Evolutionary conservation across 805 yeast species (phyloP), one percentile per base, ranked within the genome.

Genomic region (Wickerhamiella sergipiensis): DNA sequence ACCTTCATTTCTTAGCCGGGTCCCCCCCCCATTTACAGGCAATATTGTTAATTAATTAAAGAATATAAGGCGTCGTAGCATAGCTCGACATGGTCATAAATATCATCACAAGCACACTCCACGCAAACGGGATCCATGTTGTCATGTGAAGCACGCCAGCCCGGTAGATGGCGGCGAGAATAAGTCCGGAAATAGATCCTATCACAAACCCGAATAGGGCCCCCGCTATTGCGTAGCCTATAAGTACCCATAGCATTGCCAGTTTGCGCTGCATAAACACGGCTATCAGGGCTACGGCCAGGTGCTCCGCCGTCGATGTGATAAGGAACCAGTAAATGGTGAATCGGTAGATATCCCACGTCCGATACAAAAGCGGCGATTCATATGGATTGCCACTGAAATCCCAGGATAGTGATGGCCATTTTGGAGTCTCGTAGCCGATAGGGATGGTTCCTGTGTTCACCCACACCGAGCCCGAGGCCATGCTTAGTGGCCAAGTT

Each of bases 101-200:
- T 43, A 87, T 61, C 6, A 85, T 72, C 57, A 79, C 80, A 4
- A 83, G 75, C 2, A 83, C 65, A 0, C 80, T 94, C 79, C 89
- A 85, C 50, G 83, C 76, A 57, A 90, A 74, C 0, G 98, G 97
- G 7, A 90, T 79, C 98, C 98, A 90, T 0, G 97, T 85, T 12
- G 94, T 82, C 94, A 92, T 85, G 21, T 83, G 76, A 59, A 90
- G 79, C 22, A 83, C 73, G 0, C 95, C 95, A 0, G 95, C 80
- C 50, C 75, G 71, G 67, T 89, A 89, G 7, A 88, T 75, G 1
- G 87, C 84, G 36, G 81, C 81, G 17, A 85, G 63, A 55, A 92
- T 62, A 12, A 88, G 70, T 0, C 96, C 97, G 42, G 84, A 73
- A 6, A 86, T 71, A 1, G 89, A 78, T 0, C 97, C 97, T 1